phyloP scores from a whole-genome alignment of 345 rosid genomes.

The Kandelia obovata region DNA sequence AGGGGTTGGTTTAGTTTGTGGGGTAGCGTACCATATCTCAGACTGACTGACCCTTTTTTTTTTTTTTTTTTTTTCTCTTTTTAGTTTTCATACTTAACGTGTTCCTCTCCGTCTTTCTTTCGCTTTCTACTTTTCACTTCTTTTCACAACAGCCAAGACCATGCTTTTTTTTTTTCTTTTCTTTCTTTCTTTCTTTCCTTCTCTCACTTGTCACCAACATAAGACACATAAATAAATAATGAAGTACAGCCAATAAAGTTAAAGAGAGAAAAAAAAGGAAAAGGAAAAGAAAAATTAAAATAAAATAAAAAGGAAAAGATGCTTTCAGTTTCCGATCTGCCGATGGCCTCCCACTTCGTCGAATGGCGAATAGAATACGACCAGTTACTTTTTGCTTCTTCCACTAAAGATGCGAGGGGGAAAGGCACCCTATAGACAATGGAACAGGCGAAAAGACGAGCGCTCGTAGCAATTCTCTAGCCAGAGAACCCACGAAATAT shows the following conservation, averaged over 20 bases:
- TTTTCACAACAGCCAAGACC: slow-evolving; percentile 27
- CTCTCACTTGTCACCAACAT: slow-evolving; percentile 9
- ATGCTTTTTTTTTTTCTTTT: neutral
- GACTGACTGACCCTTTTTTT: no score
- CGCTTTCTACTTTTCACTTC: slow-evolving; percentile 12
- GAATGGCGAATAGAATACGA: no score
- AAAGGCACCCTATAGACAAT: neutral
- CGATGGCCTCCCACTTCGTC: no score
- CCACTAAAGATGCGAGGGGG: neutral
- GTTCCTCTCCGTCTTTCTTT: neutral
- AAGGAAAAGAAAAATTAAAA: neutral
- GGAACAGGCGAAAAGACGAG: neutral
- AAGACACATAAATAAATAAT: neutral
- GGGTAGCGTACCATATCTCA: slow-evolving; percentile 3
- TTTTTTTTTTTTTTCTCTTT: no score
- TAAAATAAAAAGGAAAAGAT: neutral
- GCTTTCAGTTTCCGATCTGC: neutral
- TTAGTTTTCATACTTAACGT: neutral
- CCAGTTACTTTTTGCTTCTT: neutral
- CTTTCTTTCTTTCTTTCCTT: neutral
- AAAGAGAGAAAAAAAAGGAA: neutral
- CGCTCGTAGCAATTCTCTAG: neutral
- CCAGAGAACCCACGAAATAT: neutral
- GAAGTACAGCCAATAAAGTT: slow-evolving; percentile 1
- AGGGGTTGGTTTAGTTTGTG: no score